Evolutionary conservation across 2,329 filamentous ascomycete species (phyloP), one percentile per base, ranked within the genome.

Genomic region (Cercospora nicotianae): DNA sequence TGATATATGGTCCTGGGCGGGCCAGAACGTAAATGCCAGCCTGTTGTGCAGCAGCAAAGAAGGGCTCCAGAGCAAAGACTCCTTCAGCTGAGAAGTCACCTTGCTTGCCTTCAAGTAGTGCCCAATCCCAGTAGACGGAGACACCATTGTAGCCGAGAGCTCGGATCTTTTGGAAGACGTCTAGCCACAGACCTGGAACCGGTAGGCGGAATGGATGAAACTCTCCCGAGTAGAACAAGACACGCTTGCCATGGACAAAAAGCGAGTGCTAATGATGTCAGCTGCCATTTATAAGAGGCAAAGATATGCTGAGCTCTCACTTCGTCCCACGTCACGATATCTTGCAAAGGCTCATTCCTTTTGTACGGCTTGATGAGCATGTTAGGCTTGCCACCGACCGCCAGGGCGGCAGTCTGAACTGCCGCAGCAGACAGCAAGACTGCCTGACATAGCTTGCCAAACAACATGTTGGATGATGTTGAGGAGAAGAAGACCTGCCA

Each of bases 81-180:
- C 91, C 92, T 2, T 92, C 87, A 0, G 88, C 89, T 8, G 82
- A 83, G 74, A 92, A 93, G 3, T 87, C 82, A 0, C 91, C 92
- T 0, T 84, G 88, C 67, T 90, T 89, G 2, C 90, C 91, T 77
- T 95, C 92, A 0, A 93, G 78, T 2, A 94, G 81, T 3, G 90
- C 90, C 92, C 91, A 96, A 73, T 93, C 86, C 6, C 89, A 83
- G 74, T 94, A 94, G 77, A 94, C 93, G 0, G 90, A 93, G 1
- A 94, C 90, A 55, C 87, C 86, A 73, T 91, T 94, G 80, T 93
- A 94, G 0, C 92, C 92, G 1, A 93, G 80, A 0, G 91, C 89
- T 78, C 91, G 93, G 78, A 94, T 87, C 79, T 96, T 96, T 74
- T 95, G 89, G 73, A 96, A 90, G 1, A 94, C 76, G 72, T 94